A percentile compares a stretch with the other conserved stretches of the same genome.
Evolutionary conservation across 306 rosid species (phyloP).

Genomic region (Quercus wislizeni): DNA sequence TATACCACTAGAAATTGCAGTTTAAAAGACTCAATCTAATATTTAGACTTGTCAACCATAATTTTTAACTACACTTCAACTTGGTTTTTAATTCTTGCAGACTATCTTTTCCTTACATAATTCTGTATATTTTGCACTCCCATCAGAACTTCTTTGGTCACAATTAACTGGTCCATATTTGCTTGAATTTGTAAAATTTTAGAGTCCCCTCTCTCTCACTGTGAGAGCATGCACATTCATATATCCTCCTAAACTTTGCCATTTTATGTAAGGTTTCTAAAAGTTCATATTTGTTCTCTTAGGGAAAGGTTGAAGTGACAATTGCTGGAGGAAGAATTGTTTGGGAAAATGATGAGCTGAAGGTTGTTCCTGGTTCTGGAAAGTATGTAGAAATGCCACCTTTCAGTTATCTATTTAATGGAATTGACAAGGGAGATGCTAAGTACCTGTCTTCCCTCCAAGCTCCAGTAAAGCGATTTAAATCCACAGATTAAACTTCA

Average conservation of each 20-base stretch:
- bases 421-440: constrained; percentile 63
- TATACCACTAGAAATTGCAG: too few species aligned
- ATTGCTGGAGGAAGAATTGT: constrained; percentile 87
- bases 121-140: neutral
- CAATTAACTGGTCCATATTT: neutral
- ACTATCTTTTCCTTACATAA: neutral
- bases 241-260: neutral
- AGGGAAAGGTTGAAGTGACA: constrained; percentile 96
- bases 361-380: constrained; percentile 72
- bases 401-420: constrained; percentile 59
- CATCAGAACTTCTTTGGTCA: neutral
- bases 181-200: neutral
- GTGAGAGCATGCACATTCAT: neutral
- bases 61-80: neutral
- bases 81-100: neutral
- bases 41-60: neutral
- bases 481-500: constrained; percentile 28
- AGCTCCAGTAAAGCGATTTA: constrained; percentile 67
- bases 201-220: neutral
- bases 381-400: constrained; percentile 73
- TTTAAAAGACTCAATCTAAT: neutral
- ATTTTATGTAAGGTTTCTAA: constrained; percentile 2
- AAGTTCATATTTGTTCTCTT: constrained; percentile 14
- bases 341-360: constrained; percentile 82
- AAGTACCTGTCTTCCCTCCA: constrained; percentile 60